Conservation (phyloP, 345 rosid species). For the Dovyalis caffra region DNA sequence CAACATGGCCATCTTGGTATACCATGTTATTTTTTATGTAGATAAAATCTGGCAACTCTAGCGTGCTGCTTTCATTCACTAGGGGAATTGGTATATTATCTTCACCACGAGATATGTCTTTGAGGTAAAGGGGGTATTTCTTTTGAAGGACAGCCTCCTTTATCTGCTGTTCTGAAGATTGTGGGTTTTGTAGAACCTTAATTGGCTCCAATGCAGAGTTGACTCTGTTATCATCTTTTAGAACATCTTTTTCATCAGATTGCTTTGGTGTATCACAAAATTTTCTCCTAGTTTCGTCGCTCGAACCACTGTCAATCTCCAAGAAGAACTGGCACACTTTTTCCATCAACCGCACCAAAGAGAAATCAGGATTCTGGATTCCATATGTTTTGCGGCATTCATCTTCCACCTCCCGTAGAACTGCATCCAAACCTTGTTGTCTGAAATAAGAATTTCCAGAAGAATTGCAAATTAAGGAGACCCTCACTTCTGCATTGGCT, state of each 20-base stretch:
- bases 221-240: neutral
- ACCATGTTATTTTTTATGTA: constrained; percentile 24
- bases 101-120: constrained; percentile 34
- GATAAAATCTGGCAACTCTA: constrained; percentile 16
- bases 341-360: constrained; percentile 14
- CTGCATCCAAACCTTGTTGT: neutral
- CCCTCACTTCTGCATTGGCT: constrained; percentile 20
- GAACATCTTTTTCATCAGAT: neutral
- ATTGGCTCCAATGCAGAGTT: too few species aligned
- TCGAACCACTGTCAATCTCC: neutral
- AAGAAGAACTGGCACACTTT: constrained; percentile 16
- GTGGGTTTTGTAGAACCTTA: neutral
- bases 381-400: constrained; percentile 12
- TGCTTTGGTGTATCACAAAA: neutral
- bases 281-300: neutral
- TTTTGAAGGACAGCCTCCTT: constrained; percentile 2
- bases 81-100: constrained; percentile 20
- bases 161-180: neutral
- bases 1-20: constrained; percentile 16
- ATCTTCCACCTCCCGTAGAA: constrained; percentile 14
- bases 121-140: constrained; percentile 20
- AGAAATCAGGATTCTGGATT: constrained; percentile 23
- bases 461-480: constrained; percentile 11
- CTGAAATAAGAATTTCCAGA: neutral
- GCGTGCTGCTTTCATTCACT: neutral